These are phyloP conservation scores for Sugiyamaella americana DNA, from an alignment of 805 yeast genomes.

Conservation along the genomic window DNA sequence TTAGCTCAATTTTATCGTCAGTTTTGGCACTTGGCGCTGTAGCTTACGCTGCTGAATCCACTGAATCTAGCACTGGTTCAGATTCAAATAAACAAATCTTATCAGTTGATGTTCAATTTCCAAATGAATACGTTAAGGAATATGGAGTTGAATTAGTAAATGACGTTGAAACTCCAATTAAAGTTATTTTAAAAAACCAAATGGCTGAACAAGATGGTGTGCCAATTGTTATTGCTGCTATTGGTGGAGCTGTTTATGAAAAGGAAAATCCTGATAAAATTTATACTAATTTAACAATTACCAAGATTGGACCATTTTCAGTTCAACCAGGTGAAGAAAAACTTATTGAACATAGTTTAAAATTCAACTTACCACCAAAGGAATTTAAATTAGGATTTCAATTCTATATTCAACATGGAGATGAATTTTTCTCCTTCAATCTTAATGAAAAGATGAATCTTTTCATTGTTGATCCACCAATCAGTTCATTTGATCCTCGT, in stretches of 20 bases:
- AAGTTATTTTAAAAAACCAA: no score
- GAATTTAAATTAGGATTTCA: constrained; percentile 44
- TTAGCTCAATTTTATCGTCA: neutral
- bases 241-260: constrained; percentile 22
- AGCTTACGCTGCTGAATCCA: neutral
- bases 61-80: neutral
- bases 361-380: constrained; percentile 51
- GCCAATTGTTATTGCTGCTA: constrained; percentile 16
- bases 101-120: neutral
- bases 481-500: constrained; percentile 69
- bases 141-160: neutral
- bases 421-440: constrained; percentile 18
- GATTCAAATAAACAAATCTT: no score
- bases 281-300: constrained; percentile 51
- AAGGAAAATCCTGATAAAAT: constrained; percentile 10
- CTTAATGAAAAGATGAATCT: constrained; percentile 29
- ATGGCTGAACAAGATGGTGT: neutral
- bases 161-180: neutral
- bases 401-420: constrained; percentile 20
- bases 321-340: constrained; percentile 46
- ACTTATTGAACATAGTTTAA: constrained; percentile 52
- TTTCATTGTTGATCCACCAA: constrained; percentile 53
- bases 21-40: neutral
- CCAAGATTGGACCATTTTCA: constrained; percentile 54
- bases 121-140: neutral